Base-by-base conservation (phyloP, 495 filamentous ascomycete genomes). In the Aspergillus ellipticus region DNA sequence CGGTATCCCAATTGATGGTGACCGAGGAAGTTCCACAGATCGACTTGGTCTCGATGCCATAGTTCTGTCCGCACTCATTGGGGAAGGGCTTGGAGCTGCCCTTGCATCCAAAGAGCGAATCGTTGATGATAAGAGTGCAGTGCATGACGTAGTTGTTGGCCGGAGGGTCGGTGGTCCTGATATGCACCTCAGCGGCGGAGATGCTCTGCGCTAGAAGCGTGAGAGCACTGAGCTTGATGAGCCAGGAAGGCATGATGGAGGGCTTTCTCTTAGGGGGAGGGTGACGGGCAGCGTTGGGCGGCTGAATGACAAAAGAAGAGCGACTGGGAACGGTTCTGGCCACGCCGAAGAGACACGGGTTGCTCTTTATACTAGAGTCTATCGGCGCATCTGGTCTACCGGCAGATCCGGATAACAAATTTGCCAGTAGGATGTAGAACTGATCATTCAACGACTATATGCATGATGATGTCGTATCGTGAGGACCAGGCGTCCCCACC, bases 81-180 rank as follows among this genome's bases (percentile, higher is more conserved):
- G 21, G 22, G 51, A 59, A 59, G 24, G 57, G 51, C 33, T 55
- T 22, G 37, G 57, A 59, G 37, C 45, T 51, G 17, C 57, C 57
- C 24, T 46, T 26, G 51, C 57, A 59, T 46, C 57, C 57, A 11
- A 50, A 59, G 6, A 59, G 51, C 0, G 42, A 39, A 21, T 59
- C 51, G 1, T 59, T 51, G 51, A 59, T 9, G 57, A 59, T 59
- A 16, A 59, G 52, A 2, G 52, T 55, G 39, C 57, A 59, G 51
- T 59, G 57, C 22, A 47, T 31, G 24, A 55, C 52, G 28, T 59
- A 59, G 19, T 29, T 2, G 31, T 59, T 59, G 19, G 57, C 57
- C 0, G 57, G 51, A 1, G 57, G 57, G 7, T 59, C 19, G 45
- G 57, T 59, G 11, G 57, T 46, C 57, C 51, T 51, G 57, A 59